Conservation (phyloP, 2,329 filamentous ascomycete genomes). For the Pseudonectria foliicola region DNA sequence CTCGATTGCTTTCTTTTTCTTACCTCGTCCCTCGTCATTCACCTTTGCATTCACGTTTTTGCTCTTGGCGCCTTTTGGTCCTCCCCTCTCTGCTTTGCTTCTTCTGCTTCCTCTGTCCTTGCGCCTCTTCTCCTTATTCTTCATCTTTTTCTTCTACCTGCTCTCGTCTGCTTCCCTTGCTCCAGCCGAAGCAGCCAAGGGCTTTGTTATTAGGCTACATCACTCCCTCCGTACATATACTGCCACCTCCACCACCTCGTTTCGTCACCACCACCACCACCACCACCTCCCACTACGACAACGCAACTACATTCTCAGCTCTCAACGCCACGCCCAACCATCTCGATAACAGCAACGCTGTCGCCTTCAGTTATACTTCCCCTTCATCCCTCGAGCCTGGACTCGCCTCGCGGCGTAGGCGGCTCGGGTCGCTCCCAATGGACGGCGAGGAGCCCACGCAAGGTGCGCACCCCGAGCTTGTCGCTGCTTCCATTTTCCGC, state of each 20-base stretch:
- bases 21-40: background rate
- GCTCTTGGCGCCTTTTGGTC: background rate
- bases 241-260: too few species aligned
- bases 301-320: too few species aligned
- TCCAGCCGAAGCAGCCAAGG: too few species aligned
- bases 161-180: too few species aligned
- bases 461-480: slow-evolving; percentile 23
- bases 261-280: too few species aligned
- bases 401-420: slow-evolving; percentile 17
- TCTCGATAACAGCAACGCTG: slow-evolving; percentile 2
- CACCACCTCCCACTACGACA: too few species aligned
- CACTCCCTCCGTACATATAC: too few species aligned
- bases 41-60: slow-evolving; percentile 1
- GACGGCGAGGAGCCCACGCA: slow-evolving; percentile 38
- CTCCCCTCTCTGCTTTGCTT: background rate
- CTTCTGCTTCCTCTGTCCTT: too few species aligned
- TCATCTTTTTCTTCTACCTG: too few species aligned
- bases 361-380: slow-evolving; percentile 7
- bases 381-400: slow-evolving; percentile 11
- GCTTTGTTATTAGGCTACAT: too few species aligned
- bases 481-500: background rate
- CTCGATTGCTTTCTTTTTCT: slow-evolving; percentile 2
- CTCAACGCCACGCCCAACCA: too few species aligned
- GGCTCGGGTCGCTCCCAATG: slow-evolving; percentile 32
- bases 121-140: too few species aligned